phyloP scores from a whole-genome alignment of 345 rosid species.

The Rhodamnia rubescens region DNA sequence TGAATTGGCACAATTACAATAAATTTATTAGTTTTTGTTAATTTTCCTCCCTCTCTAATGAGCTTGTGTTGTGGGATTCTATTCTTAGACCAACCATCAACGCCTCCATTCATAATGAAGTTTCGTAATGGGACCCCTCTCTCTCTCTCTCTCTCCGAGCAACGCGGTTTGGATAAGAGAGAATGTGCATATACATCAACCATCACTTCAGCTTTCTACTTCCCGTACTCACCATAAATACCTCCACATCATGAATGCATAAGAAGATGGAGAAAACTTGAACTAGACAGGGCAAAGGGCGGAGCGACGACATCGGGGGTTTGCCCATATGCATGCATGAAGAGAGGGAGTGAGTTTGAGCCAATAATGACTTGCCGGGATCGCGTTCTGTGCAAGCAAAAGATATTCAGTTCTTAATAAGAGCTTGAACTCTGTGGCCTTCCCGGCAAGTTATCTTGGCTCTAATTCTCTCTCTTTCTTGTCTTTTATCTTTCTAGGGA shows the following conservation, averaged over 20 bases:
- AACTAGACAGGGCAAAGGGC: not conserved
- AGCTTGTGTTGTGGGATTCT: not conserved
- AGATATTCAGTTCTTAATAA: not conserved
- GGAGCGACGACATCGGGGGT: not conserved
- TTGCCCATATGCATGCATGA: not conserved
- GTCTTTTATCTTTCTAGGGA: not conserved
- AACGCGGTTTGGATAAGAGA: not conserved
- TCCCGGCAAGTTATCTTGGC: slow-evolving; percentile 5
- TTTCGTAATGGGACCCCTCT: not conserved
- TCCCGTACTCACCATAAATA: not conserved
- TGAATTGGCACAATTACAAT: no score
- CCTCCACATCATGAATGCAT: not conserved
- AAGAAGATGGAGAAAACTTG: not conserved
- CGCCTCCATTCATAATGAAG: not conserved
- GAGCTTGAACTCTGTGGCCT: not conserved
- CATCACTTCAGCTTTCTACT: not conserved
- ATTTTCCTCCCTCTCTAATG: not conserved
- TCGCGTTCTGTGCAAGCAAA: not conserved
- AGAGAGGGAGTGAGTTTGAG: slow-evolving; percentile 10
- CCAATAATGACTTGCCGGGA: slow-evolving; percentile 10
- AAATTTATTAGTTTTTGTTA: no score
- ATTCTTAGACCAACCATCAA: not conserved
- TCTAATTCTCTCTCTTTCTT: slow-evolving; percentile 1
- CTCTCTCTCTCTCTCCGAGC: not conserved
- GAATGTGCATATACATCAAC: not conserved